These are phyloP conservation scores for Endogone sp. DNA, from an alignment of 192 early-diverging fungal genomes.

Conservation along the genomic window DNA sequence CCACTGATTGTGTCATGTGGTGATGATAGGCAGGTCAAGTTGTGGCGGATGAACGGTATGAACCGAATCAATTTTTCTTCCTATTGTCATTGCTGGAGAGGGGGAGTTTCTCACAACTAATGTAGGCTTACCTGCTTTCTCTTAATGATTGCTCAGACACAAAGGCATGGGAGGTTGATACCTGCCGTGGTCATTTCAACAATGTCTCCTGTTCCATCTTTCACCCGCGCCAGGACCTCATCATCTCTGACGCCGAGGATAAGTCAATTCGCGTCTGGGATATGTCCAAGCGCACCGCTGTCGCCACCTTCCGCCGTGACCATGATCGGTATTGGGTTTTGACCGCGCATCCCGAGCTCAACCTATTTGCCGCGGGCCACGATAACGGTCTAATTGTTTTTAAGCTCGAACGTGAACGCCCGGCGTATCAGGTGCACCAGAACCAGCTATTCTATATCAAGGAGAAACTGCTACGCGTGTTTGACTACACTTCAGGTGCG, in stretches of 20 bases:
- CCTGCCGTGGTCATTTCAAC: constrained; percentile 98
- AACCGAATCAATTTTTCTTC: background rate
- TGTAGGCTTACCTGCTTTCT: background rate
- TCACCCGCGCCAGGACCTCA: constrained; percentile 94
- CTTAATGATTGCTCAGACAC: constrained; percentile 58
- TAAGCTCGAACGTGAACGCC: constrained; percentile 97
- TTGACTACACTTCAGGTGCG: constrained; percentile 75
- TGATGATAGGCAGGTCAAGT: constrained; percentile 96
- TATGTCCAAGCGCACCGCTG: constrained; percentile 87
- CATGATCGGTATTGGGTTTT: constrained; percentile 97
- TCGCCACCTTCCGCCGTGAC: constrained; percentile 96
- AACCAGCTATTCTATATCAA: constrained; percentile 85
- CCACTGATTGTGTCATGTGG: constrained; percentile 96
- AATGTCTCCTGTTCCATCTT: constrained; percentile 93
- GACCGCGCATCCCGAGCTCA: constrained; percentile 94
- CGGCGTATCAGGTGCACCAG: constrained; percentile 82
- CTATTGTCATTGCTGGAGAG: background rate
- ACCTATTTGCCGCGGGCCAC: constrained; percentile 97
- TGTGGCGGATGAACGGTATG: constrained; percentile 97
- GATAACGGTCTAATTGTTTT: constrained; percentile 98
- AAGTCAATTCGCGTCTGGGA: constrained; percentile 99
- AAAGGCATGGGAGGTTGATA: constrained; percentile 99
- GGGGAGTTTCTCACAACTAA: background rate
- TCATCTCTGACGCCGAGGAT: constrained; percentile 92
- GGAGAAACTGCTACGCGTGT: constrained; percentile 78